Percentiles rank a stretch among this genome's conserved stretches.
Conservation (phyloP, 2,329 filamentous ascomycete species). For the Xylariaceae sp. region DNA sequence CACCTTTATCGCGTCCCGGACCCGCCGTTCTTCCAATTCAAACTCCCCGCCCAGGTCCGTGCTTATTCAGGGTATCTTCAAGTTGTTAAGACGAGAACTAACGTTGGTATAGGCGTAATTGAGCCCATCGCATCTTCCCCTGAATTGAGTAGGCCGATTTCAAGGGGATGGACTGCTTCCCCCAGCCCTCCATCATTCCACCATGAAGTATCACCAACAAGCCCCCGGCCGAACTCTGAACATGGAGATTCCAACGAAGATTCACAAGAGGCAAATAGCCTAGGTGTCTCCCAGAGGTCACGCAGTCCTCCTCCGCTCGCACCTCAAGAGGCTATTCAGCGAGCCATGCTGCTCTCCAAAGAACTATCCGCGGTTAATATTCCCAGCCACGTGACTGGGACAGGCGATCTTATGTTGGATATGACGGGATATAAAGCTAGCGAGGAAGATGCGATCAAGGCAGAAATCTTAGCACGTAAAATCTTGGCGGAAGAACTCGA, state of each 20-base stretch:
- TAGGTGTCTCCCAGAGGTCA: constrained; percentile 58
- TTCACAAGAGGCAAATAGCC: constrained; percentile 43
- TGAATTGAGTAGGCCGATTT: constrained; percentile 49
- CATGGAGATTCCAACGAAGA: constrained; percentile 40
- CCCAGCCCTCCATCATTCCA: constrained; percentile 50
- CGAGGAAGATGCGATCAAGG: constrained; percentile 87
- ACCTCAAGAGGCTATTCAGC: constrained; percentile 74
- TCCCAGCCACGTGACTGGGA: constrained; percentile 87
- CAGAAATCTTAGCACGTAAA: constrained; percentile 90
- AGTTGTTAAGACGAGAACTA: constrained; percentile 3
- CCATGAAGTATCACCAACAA: constrained; percentile 56
- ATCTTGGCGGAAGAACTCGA: constrained; percentile 91
- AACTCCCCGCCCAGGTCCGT: constrained; percentile 22
- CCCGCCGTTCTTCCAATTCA: constrained; percentile 45
- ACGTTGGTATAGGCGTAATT: constrained; percentile 43
- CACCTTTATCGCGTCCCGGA: constrained; percentile 44
- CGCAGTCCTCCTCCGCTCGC: constrained; percentile 77
- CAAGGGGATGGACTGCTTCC: constrained; percentile 54
- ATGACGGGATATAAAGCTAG: constrained; percentile 97
- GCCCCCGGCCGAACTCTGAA: constrained; percentile 42
- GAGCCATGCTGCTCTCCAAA: constrained; percentile 82
- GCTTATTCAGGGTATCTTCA: background rate
- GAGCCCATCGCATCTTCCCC: constrained; percentile 59
- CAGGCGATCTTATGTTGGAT: constrained; percentile 93
- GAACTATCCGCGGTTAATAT: constrained; percentile 91